Conservation (phyloP, 306 rosid species). For the Gastrolobium bilobum region DNA sequence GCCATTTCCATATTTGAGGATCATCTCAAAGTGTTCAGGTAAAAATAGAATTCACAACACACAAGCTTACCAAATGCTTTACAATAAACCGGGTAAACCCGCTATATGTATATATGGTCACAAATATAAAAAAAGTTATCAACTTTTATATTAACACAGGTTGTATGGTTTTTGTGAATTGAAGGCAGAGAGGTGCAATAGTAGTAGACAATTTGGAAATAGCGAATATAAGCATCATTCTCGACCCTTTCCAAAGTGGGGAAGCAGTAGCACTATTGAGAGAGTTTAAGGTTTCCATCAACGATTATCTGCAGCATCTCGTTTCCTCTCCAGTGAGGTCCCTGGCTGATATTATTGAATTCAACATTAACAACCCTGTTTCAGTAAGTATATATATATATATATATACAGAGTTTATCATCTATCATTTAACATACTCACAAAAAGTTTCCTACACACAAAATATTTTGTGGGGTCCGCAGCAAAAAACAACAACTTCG, state of each 20-base stretch:
- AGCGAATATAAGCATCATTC: slow-evolving; percentile 49
- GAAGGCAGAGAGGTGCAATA: slow-evolving; percentile 72
- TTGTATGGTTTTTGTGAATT: slow-evolving; percentile 15
- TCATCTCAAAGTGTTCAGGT: slow-evolving; percentile 60
- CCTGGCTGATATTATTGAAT: slow-evolving; percentile 64
- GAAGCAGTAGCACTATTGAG: slow-evolving; percentile 47
- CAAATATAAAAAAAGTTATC: not conserved
- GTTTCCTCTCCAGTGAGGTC: slow-evolving; percentile 63
- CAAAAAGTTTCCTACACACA: too few relatives aligned
- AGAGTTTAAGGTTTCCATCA: slow-evolving; percentile 65
- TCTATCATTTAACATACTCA: too few relatives aligned
- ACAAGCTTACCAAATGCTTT: not conserved
- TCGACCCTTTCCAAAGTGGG: slow-evolving; percentile 51
- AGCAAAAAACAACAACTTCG: too few relatives aligned
- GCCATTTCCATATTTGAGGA: slow-evolving; percentile 59
- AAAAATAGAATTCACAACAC: not conserved
- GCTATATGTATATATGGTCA: too few relatives aligned
- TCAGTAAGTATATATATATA: slow-evolving; percentile 51
- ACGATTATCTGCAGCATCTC: slow-evolving; percentile 58
- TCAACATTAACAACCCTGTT: slow-evolving; percentile 60
- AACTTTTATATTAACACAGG: not conserved
- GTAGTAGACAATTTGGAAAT: slow-evolving; percentile 73
- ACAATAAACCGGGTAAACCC: too few relatives aligned
- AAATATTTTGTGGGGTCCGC: too few relatives aligned
- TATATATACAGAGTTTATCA: too few relatives aligned